Evolutionary conservation across 2,329 filamentous ascomycete species (phyloP).

Genomic region (Mariannaea elegans): DNA sequence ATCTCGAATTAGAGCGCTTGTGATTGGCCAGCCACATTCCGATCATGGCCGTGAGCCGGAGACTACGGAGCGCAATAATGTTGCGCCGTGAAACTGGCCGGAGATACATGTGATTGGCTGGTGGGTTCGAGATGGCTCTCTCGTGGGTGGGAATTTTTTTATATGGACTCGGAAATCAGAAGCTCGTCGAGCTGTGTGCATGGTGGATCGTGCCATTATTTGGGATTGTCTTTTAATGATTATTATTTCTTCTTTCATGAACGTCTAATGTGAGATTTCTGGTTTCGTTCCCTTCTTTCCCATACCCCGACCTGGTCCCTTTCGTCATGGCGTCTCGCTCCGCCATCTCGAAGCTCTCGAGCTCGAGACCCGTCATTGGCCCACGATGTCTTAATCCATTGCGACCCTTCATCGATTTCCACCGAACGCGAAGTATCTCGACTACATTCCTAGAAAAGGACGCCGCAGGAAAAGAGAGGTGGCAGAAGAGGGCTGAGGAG

Average conservation of each 20-base stretch:
- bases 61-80: constrained; percentile 40
- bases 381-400: constrained; percentile 36
- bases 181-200: background rate
- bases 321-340: constrained; percentile 41
- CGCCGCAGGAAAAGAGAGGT: constrained; percentile 52
- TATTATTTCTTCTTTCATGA: background rate
- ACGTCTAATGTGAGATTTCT: constrained; percentile 11
- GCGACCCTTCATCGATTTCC: constrained; percentile 33
- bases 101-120: constrained; percentile 42
- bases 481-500: constrained; percentile 56
- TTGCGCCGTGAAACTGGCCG: constrained; percentile 23
- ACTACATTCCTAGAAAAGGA: constrained; percentile 56
- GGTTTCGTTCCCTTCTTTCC: background rate
- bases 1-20: constrained; percentile 53
- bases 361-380: constrained; percentile 34
- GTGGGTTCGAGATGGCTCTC: constrained; percentile 3
- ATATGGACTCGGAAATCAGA: background rate
- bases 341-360: constrained; percentile 36
- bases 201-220: constrained; percentile 16
- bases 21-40: constrained; percentile 54
- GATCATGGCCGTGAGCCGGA: constrained; percentile 39
- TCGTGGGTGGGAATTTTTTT: constrained; percentile 12
- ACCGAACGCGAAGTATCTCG: constrained; percentile 49
- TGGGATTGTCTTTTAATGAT: constrained; percentile 2
- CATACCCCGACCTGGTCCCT: background rate